These are phyloP conservation scores for Narthecium ossifragum DNA, from an alignment of 106 monocot genomes.

Conservation along the genomic window DNA sequence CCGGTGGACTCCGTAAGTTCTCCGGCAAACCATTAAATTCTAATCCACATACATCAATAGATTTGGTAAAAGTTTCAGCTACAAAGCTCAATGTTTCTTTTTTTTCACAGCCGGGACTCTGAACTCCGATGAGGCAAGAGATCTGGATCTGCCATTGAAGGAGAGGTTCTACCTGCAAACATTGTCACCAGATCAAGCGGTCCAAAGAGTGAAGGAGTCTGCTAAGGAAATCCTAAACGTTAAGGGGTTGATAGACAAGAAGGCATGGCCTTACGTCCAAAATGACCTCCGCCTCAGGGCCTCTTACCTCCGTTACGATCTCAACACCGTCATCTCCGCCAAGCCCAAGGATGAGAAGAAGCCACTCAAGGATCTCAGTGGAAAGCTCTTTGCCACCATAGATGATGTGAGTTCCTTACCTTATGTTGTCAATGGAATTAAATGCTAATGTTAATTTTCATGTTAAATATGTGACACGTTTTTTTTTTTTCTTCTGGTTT, in stretches of 20 bases:
- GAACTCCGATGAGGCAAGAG: slow-evolving; percentile 78
- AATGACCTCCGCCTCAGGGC: slow-evolving; percentile 84
- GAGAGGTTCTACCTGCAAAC: slow-evolving; percentile 81
- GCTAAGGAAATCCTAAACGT: slow-evolving; percentile 69
- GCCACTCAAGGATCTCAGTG: slow-evolving; percentile 57
- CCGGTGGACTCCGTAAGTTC: slow-evolving; percentile 79
- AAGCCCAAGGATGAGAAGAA: slow-evolving; percentile 96
- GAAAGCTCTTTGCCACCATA: slow-evolving; percentile 60
- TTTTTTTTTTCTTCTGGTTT: background rate
- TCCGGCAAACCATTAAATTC: background rate
- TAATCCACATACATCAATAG: too few species aligned
- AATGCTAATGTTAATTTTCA: background rate
- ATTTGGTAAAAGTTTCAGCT: background rate
- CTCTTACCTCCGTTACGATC: slow-evolving; percentile 75
- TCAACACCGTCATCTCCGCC: slow-evolving; percentile 75
- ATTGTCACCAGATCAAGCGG: slow-evolving; percentile 45
- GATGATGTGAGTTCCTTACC: slow-evolving; percentile 28
- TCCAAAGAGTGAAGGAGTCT: slow-evolving; percentile 60
- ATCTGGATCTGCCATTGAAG: slow-evolving; percentile 53
- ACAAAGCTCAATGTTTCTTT: background rate
- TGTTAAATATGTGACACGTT: background rate
- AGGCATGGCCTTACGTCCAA: slow-evolving; percentile 83
- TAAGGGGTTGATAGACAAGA: slow-evolving; percentile 81
- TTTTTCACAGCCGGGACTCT: slow-evolving; percentile 53
- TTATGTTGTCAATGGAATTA: too few species aligned